Conservation (phyloP, 306 rosid genomes). For the Inga laurina region DNA sequence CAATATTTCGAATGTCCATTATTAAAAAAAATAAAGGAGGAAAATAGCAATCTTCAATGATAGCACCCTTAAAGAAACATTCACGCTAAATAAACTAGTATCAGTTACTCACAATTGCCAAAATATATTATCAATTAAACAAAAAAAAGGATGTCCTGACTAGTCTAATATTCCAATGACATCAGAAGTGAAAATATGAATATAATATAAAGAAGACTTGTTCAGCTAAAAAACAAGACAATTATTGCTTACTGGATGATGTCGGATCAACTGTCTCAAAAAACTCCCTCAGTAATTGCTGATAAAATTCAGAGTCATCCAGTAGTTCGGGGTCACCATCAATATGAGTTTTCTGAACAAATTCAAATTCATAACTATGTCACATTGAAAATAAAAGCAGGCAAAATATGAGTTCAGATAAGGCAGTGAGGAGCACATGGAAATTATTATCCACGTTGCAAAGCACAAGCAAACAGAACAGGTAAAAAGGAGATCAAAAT, state of each 20-base stretch:
- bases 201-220: background rate
- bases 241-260: slow-evolving; percentile 59
- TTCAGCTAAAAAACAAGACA: slow-evolving; percentile 14
- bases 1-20: background rate
- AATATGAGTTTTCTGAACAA: slow-evolving; percentile 51
- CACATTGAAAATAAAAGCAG: background rate
- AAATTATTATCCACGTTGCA: background rate
- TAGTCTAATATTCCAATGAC: background rate
- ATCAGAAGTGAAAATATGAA: slow-evolving; percentile 9
- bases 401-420: background rate
- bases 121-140: background rate
- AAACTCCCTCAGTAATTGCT: slow-evolving; percentile 82
- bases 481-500: background rate
- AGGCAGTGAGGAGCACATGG: background rate
- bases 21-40: background rate
- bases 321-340: slow-evolving; percentile 80
- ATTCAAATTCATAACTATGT: slow-evolving; percentile 21
- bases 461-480: background rate
- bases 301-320: slow-evolving; percentile 89
- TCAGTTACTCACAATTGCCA: slow-evolving; percentile 7
- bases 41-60: background rate
- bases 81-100: background rate
- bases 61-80: background rate
- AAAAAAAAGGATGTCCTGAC: background rate
- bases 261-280: slow-evolving; percentile 82